Conservation (phyloP, 2,329 filamentous ascomycete genomes). For the Zopfia rhizophila region DNA sequence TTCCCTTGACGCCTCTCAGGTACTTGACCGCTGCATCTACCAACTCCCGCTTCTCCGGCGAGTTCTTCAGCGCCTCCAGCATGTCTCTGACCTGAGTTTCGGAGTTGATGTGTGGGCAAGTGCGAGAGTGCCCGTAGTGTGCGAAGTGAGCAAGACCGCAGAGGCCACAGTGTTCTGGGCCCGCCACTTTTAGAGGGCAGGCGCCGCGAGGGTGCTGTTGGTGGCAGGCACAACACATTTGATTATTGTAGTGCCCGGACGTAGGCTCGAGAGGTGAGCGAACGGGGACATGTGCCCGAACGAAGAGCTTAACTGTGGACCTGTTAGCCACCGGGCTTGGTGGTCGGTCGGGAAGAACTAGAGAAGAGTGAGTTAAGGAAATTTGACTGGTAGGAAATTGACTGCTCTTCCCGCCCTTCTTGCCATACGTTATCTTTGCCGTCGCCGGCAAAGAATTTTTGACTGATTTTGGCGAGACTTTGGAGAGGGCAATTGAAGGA, state of each 20-base stretch:
- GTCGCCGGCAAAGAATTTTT: constrained; percentile 2
- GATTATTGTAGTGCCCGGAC: constrained; percentile 24
- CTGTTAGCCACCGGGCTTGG: constrained; percentile 20
- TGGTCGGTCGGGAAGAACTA: constrained; percentile 1
- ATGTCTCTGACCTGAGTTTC: constrained; percentile 72
- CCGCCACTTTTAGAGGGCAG: constrained; percentile 69
- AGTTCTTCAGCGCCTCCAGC: constrained; percentile 69
- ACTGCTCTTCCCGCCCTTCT: neutral
- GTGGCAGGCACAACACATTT: constrained; percentile 64
- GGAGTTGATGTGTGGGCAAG: constrained; percentile 71
- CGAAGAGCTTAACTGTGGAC: constrained; percentile 43
- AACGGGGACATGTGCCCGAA: constrained; percentile 40
- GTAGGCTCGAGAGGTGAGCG: constrained; percentile 39
- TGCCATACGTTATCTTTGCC: no score
- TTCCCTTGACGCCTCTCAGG: constrained; percentile 65
- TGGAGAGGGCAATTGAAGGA: constrained; percentile 8
- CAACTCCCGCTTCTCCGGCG: constrained; percentile 64
- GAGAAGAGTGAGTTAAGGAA: neutral
- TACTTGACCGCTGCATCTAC: constrained; percentile 67
- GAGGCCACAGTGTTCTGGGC: constrained; percentile 70
- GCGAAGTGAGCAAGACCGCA: constrained; percentile 72
- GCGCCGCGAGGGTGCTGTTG: constrained; percentile 65
- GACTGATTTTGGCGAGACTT: no score
- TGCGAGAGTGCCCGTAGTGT: constrained; percentile 66
- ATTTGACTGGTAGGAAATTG: constrained; percentile 5